phyloP scores from a whole-genome alignment of 2,329 filamentous ascomycete species.

The Zelopaecilomyces penicillatus region DNA sequence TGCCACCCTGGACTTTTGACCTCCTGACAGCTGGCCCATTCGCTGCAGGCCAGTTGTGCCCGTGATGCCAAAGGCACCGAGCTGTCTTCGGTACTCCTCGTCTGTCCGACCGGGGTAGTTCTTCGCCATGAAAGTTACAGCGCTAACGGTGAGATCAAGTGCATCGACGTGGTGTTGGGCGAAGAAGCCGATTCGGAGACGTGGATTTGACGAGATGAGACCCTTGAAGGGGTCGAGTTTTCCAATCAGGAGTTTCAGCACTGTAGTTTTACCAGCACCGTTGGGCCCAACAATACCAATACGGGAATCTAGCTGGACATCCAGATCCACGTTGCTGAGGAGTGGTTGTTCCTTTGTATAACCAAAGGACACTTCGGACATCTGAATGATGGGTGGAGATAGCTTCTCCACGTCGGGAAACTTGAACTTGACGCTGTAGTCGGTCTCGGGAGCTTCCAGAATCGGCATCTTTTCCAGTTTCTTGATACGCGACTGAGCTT shows the following conservation, averaged over 20 bases:
- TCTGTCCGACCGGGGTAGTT: constrained; percentile 84
- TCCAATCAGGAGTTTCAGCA: constrained; percentile 94
- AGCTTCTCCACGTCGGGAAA: constrained; percentile 98
- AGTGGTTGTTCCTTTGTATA: constrained; percentile 74
- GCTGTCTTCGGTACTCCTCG: constrained; percentile 91
- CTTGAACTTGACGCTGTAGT: constrained; percentile 93
- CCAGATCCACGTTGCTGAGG: constrained; percentile 79
- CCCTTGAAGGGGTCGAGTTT: constrained; percentile 70
- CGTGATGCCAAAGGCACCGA: constrained; percentile 84
- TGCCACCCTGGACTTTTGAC: constrained; percentile 95
- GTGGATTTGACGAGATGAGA: constrained; percentile 78
- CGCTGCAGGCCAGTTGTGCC: constrained; percentile 95
- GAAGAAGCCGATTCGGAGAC: constrained; percentile 90
- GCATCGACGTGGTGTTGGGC: constrained; percentile 98
- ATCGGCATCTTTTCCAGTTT: constrained; percentile 96
- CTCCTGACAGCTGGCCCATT: constrained; percentile 88
- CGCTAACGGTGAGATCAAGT: constrained; percentile 77
- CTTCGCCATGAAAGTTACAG: constrained; percentile 94
- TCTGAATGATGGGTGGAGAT: constrained; percentile 94
- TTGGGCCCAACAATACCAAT: constrained; percentile 99
- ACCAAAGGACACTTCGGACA: constrained; percentile 86
- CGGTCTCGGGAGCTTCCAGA: constrained; percentile 79
- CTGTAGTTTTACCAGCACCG: constrained; percentile 95
- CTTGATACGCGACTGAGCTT: constrained; percentile 98
- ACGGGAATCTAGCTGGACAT: constrained; percentile 94